Evolutionary conservation across 2,329 filamentous ascomycete genomes (phyloP).

Genomic region (Rhynchosporium secalis): DNA sequence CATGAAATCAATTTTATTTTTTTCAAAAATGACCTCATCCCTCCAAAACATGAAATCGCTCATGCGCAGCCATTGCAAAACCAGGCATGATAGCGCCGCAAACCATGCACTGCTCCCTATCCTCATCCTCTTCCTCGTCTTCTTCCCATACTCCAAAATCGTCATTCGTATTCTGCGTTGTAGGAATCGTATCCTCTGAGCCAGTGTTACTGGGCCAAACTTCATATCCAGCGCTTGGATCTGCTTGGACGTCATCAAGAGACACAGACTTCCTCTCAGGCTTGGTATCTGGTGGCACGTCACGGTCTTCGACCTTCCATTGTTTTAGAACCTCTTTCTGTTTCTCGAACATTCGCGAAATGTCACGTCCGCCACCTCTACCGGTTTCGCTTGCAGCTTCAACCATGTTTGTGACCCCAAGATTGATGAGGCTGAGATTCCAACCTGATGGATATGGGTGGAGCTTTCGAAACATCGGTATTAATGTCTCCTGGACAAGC

Average conservation of each 20-base stretch:
- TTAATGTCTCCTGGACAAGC: constrained; percentile 66
- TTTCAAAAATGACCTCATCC: constrained; percentile 9
- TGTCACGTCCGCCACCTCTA: constrained; percentile 67
- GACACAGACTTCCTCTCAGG: constrained; percentile 1
- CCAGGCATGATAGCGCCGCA: constrained; percentile 49
- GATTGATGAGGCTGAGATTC: constrained; percentile 81
- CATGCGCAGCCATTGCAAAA: constrained; percentile 52
- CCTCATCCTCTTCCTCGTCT: constrained; percentile 33
- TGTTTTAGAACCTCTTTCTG: constrained; percentile 70
- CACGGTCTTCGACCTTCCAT: constrained; percentile 58
- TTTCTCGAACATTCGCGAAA: constrained; percentile 76
- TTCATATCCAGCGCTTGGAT: constrained; percentile 38
- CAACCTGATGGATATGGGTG: constrained; percentile 65
- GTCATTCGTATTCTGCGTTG: constrained; percentile 31
- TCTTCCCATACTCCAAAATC: constrained; percentile 33
- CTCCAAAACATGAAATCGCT: constrained; percentile 45
- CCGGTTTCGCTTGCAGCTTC: constrained; percentile 47
- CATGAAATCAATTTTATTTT: no score
- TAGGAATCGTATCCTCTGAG: constrained; percentile 34
- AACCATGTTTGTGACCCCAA: constrained; percentile 85
- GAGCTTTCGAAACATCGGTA: constrained; percentile 73
- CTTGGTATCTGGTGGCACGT: constrained; percentile 37
- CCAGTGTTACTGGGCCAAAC: constrained; percentile 25
- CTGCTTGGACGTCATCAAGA: constrained; percentile 18
- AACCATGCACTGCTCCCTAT: constrained; percentile 41